Base-by-base conservation (phyloP, 352 stramenopile species). In the Pseudoperonospora humuli region DNA sequence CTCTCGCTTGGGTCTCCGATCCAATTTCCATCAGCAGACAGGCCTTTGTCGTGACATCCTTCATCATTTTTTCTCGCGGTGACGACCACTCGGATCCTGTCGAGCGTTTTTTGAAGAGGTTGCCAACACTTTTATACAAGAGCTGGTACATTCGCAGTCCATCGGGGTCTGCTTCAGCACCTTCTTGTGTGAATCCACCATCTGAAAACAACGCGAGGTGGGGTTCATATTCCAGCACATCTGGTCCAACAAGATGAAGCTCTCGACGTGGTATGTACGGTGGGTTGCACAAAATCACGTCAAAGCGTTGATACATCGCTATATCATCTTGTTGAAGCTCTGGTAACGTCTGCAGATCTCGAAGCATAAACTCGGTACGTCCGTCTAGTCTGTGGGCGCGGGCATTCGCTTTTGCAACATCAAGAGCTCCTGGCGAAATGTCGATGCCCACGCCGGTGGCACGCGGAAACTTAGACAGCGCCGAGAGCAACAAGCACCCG, bases 221-320 rank as follows among this genome's bases (percentile, higher is more conserved):
- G 0, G 80, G 80, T 37, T 92, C 80, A 43, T 83, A 64, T 17
- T 70, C 46, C 0, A 87, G 53, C 10, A 87, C 74, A 15, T 86
- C 72, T 2, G 47, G 24, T 4, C 61, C 74, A 2, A 91, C 59
- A n/a, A 86, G 63, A 28, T 64, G 35, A 3, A 82, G 41, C 33
- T 89, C 75, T 5, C 20, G 51, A 15, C 50, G 47, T 0, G 79
- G 71, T 37, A 88, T 91, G 41, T 88, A 86, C 23, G 77, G 77
- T 7, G 79, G 79, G 24, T 86, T 86, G 52, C 75, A 75, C 31
- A 90, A 39, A 29, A 93, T 57, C 8, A 83, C 70, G 40, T 88
- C 76, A 36, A 92, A 83, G 1, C 52, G 31, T 21, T 59, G 65
- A 25, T 52, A 63, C 18, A 85, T 45, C 5, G 19, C 20, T 21